A percentile compares a stretch with the other conserved stretches of the same genome.
These are phyloP conservation scores for Alnus rubra DNA, from an alignment of 306 rosid genomes.

Conservation along the genomic window DNA sequence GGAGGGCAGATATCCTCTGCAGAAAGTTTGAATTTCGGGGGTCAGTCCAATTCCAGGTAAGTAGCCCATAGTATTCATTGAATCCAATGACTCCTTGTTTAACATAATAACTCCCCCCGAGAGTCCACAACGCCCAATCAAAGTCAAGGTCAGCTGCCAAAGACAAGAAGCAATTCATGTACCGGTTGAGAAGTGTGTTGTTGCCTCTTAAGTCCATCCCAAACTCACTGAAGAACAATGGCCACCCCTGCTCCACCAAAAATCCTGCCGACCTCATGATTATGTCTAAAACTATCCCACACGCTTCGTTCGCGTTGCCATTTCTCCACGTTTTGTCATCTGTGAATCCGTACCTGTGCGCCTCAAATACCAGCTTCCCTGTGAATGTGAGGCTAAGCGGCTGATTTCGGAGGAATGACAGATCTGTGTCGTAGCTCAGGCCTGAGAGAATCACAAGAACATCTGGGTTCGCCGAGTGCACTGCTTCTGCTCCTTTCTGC, in stretches of 20 bases:
- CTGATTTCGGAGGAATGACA: constrained; percentile 54
- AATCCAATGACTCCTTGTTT: constrained; percentile 67
- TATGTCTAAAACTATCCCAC: constrained; percentile 55
- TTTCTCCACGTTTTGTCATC: constrained; percentile 67
- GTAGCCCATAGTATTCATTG: constrained; percentile 70
- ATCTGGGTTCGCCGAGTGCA: constrained; percentile 73
- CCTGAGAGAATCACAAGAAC: constrained; percentile 84
- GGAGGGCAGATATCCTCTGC: constrained; percentile 56
- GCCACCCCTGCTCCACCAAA: constrained; percentile 66
- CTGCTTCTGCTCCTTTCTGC: constrained; percentile 92
- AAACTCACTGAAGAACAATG: constrained; percentile 80
- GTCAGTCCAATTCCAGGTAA: constrained; percentile 55
- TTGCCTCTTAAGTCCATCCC: constrained; percentile 78
- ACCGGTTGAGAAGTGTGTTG: constrained; percentile 70
- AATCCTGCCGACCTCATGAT: constrained; percentile 54
- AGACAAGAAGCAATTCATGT: constrained; percentile 63
- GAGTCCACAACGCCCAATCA: constrained; percentile 88
- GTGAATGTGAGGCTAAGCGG: constrained; percentile 53
- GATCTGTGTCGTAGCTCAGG: constrained; percentile 59
- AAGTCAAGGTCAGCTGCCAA: constrained; percentile 72
- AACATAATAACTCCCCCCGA: constrained; percentile 76
- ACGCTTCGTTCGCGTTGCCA: constrained; percentile 81
- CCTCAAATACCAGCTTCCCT: constrained; percentile 65
- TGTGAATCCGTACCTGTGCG: constrained; percentile 76
- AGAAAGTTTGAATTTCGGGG: constrained; percentile 52